Base-by-base conservation (phyloP, 2,329 filamentous ascomycete genomes). In the Ophiostoma piceae region DNA sequence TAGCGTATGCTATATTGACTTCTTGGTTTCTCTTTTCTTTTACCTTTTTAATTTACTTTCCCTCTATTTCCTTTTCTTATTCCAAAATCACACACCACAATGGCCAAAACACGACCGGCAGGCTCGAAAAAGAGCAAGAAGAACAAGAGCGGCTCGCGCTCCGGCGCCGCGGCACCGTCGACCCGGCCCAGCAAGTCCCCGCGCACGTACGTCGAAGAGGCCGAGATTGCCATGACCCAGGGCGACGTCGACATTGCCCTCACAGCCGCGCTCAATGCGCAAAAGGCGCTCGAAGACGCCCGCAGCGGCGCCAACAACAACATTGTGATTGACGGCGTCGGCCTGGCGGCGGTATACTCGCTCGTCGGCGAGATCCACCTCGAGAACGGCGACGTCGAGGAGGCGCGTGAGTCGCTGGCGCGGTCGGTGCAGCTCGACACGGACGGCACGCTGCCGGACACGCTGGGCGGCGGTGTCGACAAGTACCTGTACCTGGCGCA, bases 401-500 rank as follows among this genome's bases (percentile, higher is more conserved):
- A 86, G 19, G 94, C 94, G 60, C 85, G 90, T 71, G 80, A 83
- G 66, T 89, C 87, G 76, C 96, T 97, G 76, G 78, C 88, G 71
- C 84, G 86, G 65, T 92, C 95, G 0, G 90, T 90, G 51, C 82
- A 84, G 69, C 84, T 95, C 47, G 95, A 99, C 77, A 84, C 88
- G 32, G 87, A 94, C 70, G 95, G 94, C 22, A 80, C 82, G 54
- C 81, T 88, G 71, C 85, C 90, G 22, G 90, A 92, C 75, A 85
- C 87, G 54, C 78, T 89, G 68, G 94, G 93, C 67, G 92, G 92
- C 37, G 94, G 94, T 0, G 88, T 93, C 0, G 94, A 98, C 77
- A 98, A 97, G 81, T 98, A 97, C 77, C 81, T 98, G 67, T 96
- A 94, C 87, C 83, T 99, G 71, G 95, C 95, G 73, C 95, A 99